Base-by-base conservation (phyloP, 345 rosid genomes). In the Linum usitatissimum region DNA sequence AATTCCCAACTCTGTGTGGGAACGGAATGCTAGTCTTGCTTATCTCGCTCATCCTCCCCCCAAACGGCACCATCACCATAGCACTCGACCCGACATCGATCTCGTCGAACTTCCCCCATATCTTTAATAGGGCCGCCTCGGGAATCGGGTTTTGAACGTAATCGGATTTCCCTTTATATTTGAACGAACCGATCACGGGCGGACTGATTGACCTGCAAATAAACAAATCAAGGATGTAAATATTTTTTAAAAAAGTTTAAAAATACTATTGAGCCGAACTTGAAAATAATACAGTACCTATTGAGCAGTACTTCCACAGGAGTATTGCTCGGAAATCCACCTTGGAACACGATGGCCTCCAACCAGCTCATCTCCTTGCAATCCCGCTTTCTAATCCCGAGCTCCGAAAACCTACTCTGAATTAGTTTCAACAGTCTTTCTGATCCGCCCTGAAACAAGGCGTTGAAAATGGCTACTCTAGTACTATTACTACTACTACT, bases 341-440 rank as follows among this genome's bases (percentile, higher is more conserved):
- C 48, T 3, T 40, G 48, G 13, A 40, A 40, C 48, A 40, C 48
- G 10, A 40, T 40, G 10, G 48, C 48, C 48, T 40, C 4, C 10
- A 40, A 12, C 48, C 48, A 40, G 13, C 48, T 40, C 48, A 40
- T 40, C 13, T 40, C 48, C 48, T 40, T 59, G 42, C n/a, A n/a
- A n/a, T n/a, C n/a, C 18, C 8, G 17, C 31, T 59, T 30, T 6
- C 9, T 6, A 39, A 59, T 13, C 1, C 42, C 62, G n/a, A 59
- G 62, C 8, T 59, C 62, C 18, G 62, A 42, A 18, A 59, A 59
- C 15, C 62, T 59, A 5, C n/a, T 30, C n/a, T 34, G 18, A 20
- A 59, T 59, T 42, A 59, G 6, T 3, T 18, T 10, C 5, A 59
- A 19, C 9, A 59, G 62, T 3, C 42, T 59, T 6, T 30, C 17